phyloP scores from a whole-genome alignment of 176 grass and related monocot species.

The bread wheat (Triticum aestivum) region IWGSC_CS_RefSeq_v2.1 NC_057796.1:487066405-487066904 shows the following conservation, averaged over 20 bases:
- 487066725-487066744: neutral
- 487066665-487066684: neutral
- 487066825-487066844: neutral
- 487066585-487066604: slow-evolving; percentile 67
- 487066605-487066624: slow-evolving; percentile 76
- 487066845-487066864: neutral
- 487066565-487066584: slow-evolving; percentile 83
- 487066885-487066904: neutral
- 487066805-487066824: neutral
- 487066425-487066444: neutral
- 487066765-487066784: neutral
- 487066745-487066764: neutral
- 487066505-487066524: neutral
- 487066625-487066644: slow-evolving; percentile 74
- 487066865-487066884: neutral
- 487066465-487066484: slow-evolving; percentile 40
- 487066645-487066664: slow-evolving; percentile 75
- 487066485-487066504: slow-evolving; percentile 43
- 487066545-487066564: slow-evolving; percentile 90
- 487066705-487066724: too few relatives aligned
- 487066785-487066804: neutral
- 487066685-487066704: neutral
- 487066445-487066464: slow-evolving; percentile 29
- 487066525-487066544: slow-evolving; percentile 56
- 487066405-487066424: neutral